Evolutionary conservation across 169 alveolate species (phyloP), one percentile per base, ranked within the genome.

Genomic region (Plasmodium vivax): DNA sequence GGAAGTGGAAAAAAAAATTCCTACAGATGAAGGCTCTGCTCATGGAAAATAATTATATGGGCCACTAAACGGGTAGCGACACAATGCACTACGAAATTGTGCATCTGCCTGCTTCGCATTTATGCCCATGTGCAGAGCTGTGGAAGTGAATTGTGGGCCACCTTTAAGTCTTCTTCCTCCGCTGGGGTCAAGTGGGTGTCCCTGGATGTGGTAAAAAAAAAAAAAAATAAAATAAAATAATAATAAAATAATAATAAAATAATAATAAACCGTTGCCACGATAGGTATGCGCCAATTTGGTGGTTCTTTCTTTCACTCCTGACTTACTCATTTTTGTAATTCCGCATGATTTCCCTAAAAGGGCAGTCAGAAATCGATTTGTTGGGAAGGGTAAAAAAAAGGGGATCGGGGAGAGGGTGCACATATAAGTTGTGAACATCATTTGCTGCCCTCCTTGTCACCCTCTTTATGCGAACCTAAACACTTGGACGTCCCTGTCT

Each of bases 401-500:
- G 58, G n/a, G 58, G n/a, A n/a, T n/a, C 9, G 12, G 58, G 58
- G n/a, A 0, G n/a, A 10, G 5, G n/a, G 58, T 47, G n/a, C 58
- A 12, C 58, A 47, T 12, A 47, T 47, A 47, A 47, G 58, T 12
- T 47, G 58, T 0, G 58, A 47, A 12, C n/a, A 47, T 12, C 12
- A 10, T 47, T 38, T 23, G 51, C 3, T 72, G 30, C 38, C 9
- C 41, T 77, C 82, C 45, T 87, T 51, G 51, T 27, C 75, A 27
- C 36, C 32, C 34, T 62, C 75, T 3, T 62, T 27, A 62, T 62
- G 1, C 30, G 36, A 62, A 87, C 93, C 93, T 87, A 74, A 87
- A 87, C 77, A 87, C 93, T 74, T 74, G 82, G 6, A 87, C 93
- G 38, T 87, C 93, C 32, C 85, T 87, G 36, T 87, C 93, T 87